Base-by-base conservation (phyloP, 768 basidiomycete genomes). In the Leucogyrophana mollusca region DNA sequence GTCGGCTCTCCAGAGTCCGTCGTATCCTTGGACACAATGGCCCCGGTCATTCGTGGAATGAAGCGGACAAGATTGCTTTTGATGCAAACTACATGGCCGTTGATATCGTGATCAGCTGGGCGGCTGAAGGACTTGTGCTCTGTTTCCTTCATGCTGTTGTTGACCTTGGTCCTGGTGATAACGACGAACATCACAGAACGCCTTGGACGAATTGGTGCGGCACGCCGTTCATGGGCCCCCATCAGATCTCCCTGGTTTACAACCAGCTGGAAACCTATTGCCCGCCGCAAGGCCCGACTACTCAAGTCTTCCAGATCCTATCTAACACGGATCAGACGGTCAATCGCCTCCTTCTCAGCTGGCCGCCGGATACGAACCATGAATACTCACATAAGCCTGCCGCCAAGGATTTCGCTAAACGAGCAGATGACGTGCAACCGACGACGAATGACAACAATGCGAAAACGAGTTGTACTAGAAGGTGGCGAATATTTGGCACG, bases 181-280 rank as follows among this genome's bases (percentile, higher is more conserved):
- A 90, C 56, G 85, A 90, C 64, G 87, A 90, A 63, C 65, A 67
- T 33, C 65, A 77, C 65, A 90, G 86, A 67, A 83, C 86, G 1
- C 67, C 74, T 24, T 93, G 90, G 90, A 77, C 88, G 2, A 92
- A 90, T 61, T 93, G 90, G 90, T 93, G 90, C 65, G 87, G 87
- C 45, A 91, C 90, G 0, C 83, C 83, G 3, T 64, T 61, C 42
- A 78, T 92, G 79, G 64, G 59, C 58, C 43, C 56, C 47, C 72
- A 82, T 17, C 80, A 90, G 55, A 69, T 84, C 43, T 65, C 80
- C 18, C 69, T 79, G 34, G 74, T 90, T 49, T 82, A 75, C 57
- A 70, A 72, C 53, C 73, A 79, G 44, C 80, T 90, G 49, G 68
- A 77, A 52, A 69, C 69, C 49, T 79, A 70, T 56, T 69, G 80